A percentile compares a stretch with the other conserved stretches of the same genome.
Evolutionary conservation across 2,329 filamentous ascomycete genomes (phyloP).

Genomic region (Corinectria fuckeliana): DNA sequence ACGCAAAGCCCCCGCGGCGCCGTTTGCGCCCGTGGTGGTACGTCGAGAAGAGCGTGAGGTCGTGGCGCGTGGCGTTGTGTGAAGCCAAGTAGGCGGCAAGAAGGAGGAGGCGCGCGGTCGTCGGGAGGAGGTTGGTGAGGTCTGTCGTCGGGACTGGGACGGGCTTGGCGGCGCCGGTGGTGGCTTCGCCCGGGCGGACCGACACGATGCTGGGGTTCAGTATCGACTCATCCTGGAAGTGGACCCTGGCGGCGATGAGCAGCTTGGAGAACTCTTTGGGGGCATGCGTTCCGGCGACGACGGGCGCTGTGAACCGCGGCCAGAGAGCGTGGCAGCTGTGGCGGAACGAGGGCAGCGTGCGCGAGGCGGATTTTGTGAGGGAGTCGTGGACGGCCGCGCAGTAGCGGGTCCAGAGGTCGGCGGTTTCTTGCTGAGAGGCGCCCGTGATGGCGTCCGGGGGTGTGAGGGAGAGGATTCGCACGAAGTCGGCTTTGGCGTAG

Average conservation of each 20-base stretch:
- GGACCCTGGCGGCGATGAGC: slow-evolving; percentile 70
- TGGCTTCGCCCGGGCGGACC: slow-evolving; percentile 24
- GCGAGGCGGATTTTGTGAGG: slow-evolving; percentile 78
- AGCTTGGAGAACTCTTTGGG: slow-evolving; percentile 85
- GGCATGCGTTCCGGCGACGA: slow-evolving; percentile 74
- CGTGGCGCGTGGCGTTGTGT: slow-evolving; percentile 78
- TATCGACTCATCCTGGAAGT: slow-evolving; percentile 76
- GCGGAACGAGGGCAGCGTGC: slow-evolving; percentile 77
- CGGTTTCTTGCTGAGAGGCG: slow-evolving; percentile 61
- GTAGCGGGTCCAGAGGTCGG: slow-evolving; percentile 81
- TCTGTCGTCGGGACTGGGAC: slow-evolving; percentile 46
- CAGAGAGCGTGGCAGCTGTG: slow-evolving; percentile 78
- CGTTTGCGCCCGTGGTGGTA: slow-evolving; percentile 61
- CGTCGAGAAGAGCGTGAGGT: slow-evolving; percentile 78
- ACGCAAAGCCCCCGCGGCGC: slow-evolving; percentile 52
- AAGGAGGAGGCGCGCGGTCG: slow-evolving; percentile 75
- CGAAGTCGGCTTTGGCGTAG: slow-evolving; percentile 81
- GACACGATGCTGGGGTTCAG: slow-evolving; percentile 69
- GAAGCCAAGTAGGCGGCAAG: slow-evolving; percentile 82
- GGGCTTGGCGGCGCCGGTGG: slow-evolving; percentile 13
- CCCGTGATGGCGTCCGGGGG: slow-evolving; percentile 54
- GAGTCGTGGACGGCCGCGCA: slow-evolving; percentile 86
- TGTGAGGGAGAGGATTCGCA: slow-evolving; percentile 73
- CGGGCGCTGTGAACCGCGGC: slow-evolving; percentile 82
- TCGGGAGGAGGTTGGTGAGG: slow-evolving; percentile 67